Evolutionary conservation across 345 rosid genomes (phyloP).

Genomic region (Stellera chamaejasme): DNA sequence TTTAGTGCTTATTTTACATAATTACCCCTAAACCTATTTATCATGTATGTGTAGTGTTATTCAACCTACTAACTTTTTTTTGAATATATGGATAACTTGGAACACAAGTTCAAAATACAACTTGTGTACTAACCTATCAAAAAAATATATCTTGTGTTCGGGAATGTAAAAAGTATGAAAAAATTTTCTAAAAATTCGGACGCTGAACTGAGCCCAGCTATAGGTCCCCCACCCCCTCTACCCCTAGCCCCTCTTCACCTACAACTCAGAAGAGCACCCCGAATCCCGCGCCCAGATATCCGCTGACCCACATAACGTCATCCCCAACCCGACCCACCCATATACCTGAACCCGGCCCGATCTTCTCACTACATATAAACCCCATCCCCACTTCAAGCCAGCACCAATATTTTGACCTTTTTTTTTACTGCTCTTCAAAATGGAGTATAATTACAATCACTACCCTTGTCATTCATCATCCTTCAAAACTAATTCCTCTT

Average conservation of each 20-base stretch:
- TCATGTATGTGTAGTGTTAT: too few species aligned
- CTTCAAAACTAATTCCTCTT: conserved; percentile 23
- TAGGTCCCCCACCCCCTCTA: conserved; percentile 4
- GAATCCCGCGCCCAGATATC: conserved; percentile 44
- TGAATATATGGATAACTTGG: too few species aligned
- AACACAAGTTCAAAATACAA: too few species aligned
- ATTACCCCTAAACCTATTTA: too few species aligned
- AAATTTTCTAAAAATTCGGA: too few species aligned
- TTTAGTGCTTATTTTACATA: too few species aligned
- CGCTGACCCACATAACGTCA: conserved; percentile 26
- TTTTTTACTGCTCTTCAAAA: background rate
- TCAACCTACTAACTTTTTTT: too few species aligned
- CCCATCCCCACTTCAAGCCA: background rate
- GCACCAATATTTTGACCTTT: background rate
- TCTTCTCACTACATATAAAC: conserved; percentile 11
- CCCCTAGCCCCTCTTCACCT: conserved; percentile 12
- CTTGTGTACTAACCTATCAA: too few species aligned
- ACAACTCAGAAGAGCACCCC: conserved; percentile 24
- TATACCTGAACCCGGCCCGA: conserved; percentile 9
- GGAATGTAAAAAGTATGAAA: too few species aligned
- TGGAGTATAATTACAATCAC: conserved; percentile 12
- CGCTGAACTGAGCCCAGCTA: too few species aligned
- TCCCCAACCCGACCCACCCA: conserved; percentile 8
- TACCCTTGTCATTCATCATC: conserved; percentile 8
- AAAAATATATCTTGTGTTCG: too few species aligned